These are phyloP conservation scores for Xylariaceae sp. DNA, from an alignment of 2,329 filamentous ascomycete genomes.

Conservation along the genomic window DNA sequence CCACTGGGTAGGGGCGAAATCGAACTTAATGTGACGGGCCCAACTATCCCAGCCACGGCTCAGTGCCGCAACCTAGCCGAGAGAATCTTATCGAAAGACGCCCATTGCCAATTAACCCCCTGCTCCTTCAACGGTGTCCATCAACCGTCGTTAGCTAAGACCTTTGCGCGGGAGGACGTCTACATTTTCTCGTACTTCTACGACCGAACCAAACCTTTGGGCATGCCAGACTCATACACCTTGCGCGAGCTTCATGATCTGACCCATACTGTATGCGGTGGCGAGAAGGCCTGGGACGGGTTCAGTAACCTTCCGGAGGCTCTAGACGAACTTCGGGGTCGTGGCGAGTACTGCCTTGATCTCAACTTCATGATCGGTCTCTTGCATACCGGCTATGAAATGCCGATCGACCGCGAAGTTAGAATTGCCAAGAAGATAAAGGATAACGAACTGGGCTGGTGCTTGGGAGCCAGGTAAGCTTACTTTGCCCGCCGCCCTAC, in stretches of 20 bases:
- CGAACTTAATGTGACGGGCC: constrained; percentile 84
- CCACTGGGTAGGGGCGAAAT: constrained; percentile 57
- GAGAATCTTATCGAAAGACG: constrained; percentile 84
- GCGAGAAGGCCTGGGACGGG: constrained; percentile 70
- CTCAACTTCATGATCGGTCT: constrained; percentile 94
- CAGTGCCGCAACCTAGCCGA: constrained; percentile 90
- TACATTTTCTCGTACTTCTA: constrained; percentile 99
- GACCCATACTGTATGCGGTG: constrained; percentile 77
- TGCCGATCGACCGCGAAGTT: constrained; percentile 93
- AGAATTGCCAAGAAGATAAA: constrained; percentile 99
- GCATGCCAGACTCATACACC: constrained; percentile 98
- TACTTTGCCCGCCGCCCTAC: neutral
- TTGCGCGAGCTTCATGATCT: constrained; percentile 85
- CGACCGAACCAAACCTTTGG: constrained; percentile 87
- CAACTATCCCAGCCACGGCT: constrained; percentile 66
- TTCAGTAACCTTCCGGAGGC: constrained; percentile 75
- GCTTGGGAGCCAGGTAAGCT: constrained; percentile 85
- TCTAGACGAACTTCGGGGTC: constrained; percentile 70
- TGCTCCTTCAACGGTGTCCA: constrained; percentile 98
- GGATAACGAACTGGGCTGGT: constrained; percentile 95
- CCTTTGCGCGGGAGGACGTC: constrained; percentile 84
- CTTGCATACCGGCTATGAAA: constrained; percentile 93
- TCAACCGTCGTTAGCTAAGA: constrained; percentile 87
- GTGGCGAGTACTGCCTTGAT: constrained; percentile 90
- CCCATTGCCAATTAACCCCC: constrained; percentile 74